Percentiles rank a stretch among this genome's conserved stretches.
Evolutionary conservation across 2,329 filamentous ascomycete species (phyloP).

Genomic region (Oidium heveae): DNA sequence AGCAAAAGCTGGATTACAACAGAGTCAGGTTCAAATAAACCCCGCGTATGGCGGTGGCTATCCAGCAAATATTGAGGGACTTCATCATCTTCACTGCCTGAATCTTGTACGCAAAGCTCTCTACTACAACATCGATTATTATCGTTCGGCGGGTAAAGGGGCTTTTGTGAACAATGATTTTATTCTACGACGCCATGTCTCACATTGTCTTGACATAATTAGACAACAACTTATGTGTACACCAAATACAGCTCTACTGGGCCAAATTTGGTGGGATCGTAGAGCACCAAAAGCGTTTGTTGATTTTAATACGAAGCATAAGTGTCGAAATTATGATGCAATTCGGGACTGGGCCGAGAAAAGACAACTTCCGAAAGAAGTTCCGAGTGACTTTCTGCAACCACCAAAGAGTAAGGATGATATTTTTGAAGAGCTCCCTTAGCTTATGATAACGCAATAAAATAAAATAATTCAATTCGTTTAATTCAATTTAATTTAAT

Average conservation of each 20-base stretch:
- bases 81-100: slow-evolving; percentile 26
- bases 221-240: slow-evolving; percentile 30
- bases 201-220: slow-evolving; percentile 28
- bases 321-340: slow-evolving; percentile 26
- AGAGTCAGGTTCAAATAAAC: slow-evolving; percentile 25
- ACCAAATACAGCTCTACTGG: slow-evolving; percentile 24
- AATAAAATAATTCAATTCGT: too few relatives aligned
- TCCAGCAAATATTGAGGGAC: slow-evolving; percentile 21
- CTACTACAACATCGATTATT: slow-evolving; percentile 28
- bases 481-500: too few relatives aligned
- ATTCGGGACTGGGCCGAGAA: slow-evolving; percentile 24
- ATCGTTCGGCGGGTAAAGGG: slow-evolving; percentile 18
- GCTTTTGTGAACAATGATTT: slow-evolving; percentile 24
- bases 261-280: slow-evolving; percentile 27
- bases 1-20: slow-evolving; percentile 17
- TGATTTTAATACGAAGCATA: slow-evolving; percentile 28
- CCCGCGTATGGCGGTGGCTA: slow-evolving; percentile 26
- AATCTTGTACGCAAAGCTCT: slow-evolving; percentile 26
- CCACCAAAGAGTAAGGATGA: slow-evolving; percentile 7
- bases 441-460: too few relatives aligned
- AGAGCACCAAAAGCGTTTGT: slow-evolving; percentile 19
- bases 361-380: slow-evolving; percentile 17
- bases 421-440: slow-evolving; percentile 9
- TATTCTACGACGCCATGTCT: slow-evolving; percentile 23
- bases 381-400: slow-evolving; percentile 10